A percentile compares a stretch with the other conserved stretches of the same genome.
Evolutionary conservation across 148 eudicot genomes (phyloP).

Genomic region (Mesembryanthemum crystallinum): DNA sequence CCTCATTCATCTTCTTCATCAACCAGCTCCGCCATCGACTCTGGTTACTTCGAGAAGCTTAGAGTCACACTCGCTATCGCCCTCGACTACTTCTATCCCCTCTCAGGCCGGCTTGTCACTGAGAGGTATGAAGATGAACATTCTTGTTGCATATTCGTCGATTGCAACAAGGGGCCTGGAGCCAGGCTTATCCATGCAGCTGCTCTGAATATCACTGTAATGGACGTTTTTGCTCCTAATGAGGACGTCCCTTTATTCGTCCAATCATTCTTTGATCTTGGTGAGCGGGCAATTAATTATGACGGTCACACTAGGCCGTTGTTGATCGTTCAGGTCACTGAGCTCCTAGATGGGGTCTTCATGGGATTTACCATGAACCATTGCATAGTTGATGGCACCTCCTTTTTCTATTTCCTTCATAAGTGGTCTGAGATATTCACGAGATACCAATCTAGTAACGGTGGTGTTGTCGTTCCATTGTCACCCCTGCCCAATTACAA

Average conservation of each 20-base stretch:
- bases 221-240: slow-evolving; percentile 23
- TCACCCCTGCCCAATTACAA: not conserved
- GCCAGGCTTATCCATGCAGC: slow-evolving; percentile 36
- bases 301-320: slow-evolving; percentile 45
- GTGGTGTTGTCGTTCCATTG: not conserved
- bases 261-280: slow-evolving; percentile 31
- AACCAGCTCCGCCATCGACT: not conserved
- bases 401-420: slow-evolving; percentile 50
- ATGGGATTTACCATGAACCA: slow-evolving; percentile 51
- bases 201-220: slow-evolving; percentile 20
- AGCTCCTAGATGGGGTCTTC: slow-evolving; percentile 50
- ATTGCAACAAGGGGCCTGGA: slow-evolving; percentile 42
- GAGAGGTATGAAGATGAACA: not conserved
- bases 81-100: slow-evolving; percentile 11
- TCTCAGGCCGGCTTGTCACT: slow-evolving; percentile 18
- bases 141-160: slow-evolving; percentile 13
- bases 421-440: slow-evolving; percentile 35
- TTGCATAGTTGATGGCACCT: slow-evolving; percentile 51
- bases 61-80: not conserved
- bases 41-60: not conserved
- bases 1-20: not conserved
- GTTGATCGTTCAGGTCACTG: slow-evolving; percentile 55
- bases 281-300: slow-evolving; percentile 29
- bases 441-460: not conserved
- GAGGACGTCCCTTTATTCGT: slow-evolving; percentile 30